Conservation (phyloP, 495 filamentous ascomycete species). For the Copromyces sp. region DNA sequence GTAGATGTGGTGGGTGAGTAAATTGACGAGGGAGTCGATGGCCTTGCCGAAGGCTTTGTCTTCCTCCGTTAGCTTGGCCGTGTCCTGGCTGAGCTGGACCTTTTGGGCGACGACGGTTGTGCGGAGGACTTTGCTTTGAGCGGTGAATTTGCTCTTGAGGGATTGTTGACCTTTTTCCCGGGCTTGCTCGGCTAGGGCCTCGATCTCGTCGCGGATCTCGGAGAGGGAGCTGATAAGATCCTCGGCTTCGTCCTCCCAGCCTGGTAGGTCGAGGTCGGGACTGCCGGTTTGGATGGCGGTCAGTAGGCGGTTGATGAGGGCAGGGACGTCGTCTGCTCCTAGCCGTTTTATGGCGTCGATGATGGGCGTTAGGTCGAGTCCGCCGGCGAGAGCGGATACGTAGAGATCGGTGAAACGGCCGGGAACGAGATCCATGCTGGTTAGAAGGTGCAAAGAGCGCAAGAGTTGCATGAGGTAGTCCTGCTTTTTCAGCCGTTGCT, state of each 20-base stretch:
- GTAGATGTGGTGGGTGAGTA: constrained; percentile 47
- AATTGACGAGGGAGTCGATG: constrained; percentile 50
- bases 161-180: constrained; percentile 31
- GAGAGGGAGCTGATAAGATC: constrained; percentile 26
- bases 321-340: constrained; percentile 28
- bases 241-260: constrained; percentile 23
- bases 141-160: constrained; percentile 66
- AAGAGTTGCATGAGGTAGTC: constrained; percentile 18
- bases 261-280: constrained; percentile 23
- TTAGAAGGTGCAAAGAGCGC: constrained; percentile 18
- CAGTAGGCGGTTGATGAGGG: constrained; percentile 24
- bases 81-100: constrained; percentile 74
- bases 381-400: constrained; percentile 24
- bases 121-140: constrained; percentile 59
- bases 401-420: constrained; percentile 29
- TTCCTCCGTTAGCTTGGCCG: constrained; percentile 59
- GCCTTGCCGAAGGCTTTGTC: constrained; percentile 69
- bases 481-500: constrained; percentile 11
- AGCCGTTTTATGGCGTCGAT: constrained; percentile 32
- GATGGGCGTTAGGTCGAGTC: constrained; percentile 20
- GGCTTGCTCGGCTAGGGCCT: constrained; percentile 29
- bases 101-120: constrained; percentile 83
- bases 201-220: constrained; percentile 29
- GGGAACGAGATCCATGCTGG: constrained; percentile 5
- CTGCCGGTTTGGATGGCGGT: constrained; percentile 28